phyloP scores from a whole-genome alignment of 495 filamentous ascomycete species.

The Cercophora newfieldiana region DNA sequence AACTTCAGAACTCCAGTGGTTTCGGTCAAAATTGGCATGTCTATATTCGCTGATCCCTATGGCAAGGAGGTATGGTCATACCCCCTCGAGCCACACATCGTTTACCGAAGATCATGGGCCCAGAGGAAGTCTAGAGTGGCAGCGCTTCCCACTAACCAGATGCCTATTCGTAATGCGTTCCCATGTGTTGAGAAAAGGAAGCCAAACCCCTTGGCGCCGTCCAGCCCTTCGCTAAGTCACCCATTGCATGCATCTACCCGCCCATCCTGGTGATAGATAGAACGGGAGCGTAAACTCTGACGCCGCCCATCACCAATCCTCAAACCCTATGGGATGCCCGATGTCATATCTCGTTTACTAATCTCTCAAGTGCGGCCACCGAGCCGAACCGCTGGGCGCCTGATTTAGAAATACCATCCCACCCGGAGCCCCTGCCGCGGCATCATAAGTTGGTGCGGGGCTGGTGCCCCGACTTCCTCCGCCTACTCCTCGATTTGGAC shows the following conservation, averaged over 20 bases:
- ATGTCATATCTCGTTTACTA: no score
- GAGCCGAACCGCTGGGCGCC: slow-evolving; percentile 2
- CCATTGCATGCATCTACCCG: background rate
- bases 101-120: no score
- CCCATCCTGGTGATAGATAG: no score
- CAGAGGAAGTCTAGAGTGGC: no score
- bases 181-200: background rate
- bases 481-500: slow-evolving; percentile 28
- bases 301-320: background rate
- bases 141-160: no score
- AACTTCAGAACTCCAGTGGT: no score
- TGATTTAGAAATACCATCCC: slow-evolving; percentile 30
- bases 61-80: no score
- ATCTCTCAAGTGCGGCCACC: background rate
- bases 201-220: background rate
- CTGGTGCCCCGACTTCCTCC: slow-evolving; percentile 48
- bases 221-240: background rate
- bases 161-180: background rate
- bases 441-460: slow-evolving; percentile 38
- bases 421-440: slow-evolving; percentile 9
- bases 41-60: no score
- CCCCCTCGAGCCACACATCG: no score
- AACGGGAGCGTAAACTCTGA: no score
- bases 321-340: no score
- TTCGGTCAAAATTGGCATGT: no score